phyloP scores from a whole-genome alignment of 495 filamentous ascomycete genomes.

The Penicillium samsonianum region DNA sequence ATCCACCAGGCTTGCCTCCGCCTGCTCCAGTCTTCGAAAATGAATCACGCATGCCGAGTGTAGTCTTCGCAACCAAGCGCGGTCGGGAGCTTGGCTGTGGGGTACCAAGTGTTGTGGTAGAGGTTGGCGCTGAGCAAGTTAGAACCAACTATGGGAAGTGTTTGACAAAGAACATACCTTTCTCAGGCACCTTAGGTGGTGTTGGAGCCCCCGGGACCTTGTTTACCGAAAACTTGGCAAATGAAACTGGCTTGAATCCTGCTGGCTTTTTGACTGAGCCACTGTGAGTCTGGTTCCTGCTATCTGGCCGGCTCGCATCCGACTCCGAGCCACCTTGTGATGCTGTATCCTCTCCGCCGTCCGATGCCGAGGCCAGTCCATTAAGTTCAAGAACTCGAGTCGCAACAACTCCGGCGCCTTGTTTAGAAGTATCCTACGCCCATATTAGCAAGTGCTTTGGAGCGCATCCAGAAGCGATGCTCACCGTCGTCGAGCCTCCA shows the following conservation, averaged over 20 bases:
- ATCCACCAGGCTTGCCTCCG: conserved; percentile 48
- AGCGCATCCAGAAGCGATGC: conserved; percentile 16
- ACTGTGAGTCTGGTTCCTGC: conserved; percentile 63
- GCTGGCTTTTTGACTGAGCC: conserved; percentile 78
- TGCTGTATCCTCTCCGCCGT: conserved; percentile 48
- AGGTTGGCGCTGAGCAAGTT: conserved; percentile 37
- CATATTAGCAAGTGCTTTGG: conserved; percentile 24
- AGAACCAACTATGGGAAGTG: neutral
- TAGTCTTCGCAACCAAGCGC: conserved; percentile 67
- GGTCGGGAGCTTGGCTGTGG: conserved; percentile 53
- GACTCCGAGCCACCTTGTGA: conserved; percentile 52
- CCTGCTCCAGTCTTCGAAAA: conserved; percentile 48
- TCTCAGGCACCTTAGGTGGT: conserved; percentile 55
- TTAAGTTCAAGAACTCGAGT: conserved; percentile 49
- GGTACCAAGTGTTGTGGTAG: conserved; percentile 43
- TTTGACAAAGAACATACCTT: conserved; percentile 44
- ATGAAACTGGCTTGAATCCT: conserved; percentile 93
- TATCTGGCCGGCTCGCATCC: conserved; percentile 52
- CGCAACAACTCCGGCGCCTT: conserved; percentile 39
- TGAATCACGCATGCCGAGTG: conserved; percentile 55
- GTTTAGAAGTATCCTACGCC: conserved; percentile 38
- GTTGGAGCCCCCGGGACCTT: conserved; percentile 56
- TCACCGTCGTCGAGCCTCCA: conserved; percentile 36
- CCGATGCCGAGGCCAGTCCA: conserved; percentile 42
- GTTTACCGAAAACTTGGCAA: conserved; percentile 70